Base-by-base conservation (phyloP, 148 eudicot genomes). In the Pouteria glomerata region DNA sequence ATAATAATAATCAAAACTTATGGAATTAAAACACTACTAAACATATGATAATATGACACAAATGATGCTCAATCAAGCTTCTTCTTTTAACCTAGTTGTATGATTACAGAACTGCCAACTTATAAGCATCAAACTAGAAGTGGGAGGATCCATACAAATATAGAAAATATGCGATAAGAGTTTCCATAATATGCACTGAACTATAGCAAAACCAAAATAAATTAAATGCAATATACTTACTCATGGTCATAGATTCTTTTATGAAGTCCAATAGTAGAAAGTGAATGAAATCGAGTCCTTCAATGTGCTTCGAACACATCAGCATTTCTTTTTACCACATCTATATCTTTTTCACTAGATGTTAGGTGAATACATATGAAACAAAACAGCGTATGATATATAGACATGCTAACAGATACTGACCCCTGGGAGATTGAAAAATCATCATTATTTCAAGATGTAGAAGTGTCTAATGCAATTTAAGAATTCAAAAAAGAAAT, bases 381-480 rank as follows among this genome's bases (percentile, higher is more conserved):
- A 76, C 99, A 95, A 83, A 88, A 88, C 66, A 82, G 92, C 16
- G 99, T 91, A 82, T 95, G 97, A 79, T 89, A 81, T 75, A 95
- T 81, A 47, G 97, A 89, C 99, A 95, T 91, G 86, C 99, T 95
- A 68, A 92, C 96, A 47, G 99, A 88, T 72, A 95, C 81, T 56
- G 99, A 87, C 73, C 99, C 99, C 99, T 95, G 90, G 10, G 86
- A 78, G 55, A 78, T 64, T 35, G 39, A 56, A 21, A 66, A 76
- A n/a, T 64, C 63, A 77, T 34, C 23, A 48, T 29, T 24, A 50
- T 72, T 66, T 50, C n/a, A n/a, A 34, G 18, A 69, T 35, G 47
- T 16, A 39, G 26, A 24, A 44, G 66, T n/a, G 39, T 18, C 31
- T 23, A 59, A 68, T 68, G 66, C 39, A 42, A 68, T 42, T 23